A percentile compares a stretch with the other conserved stretches of the same genome.
These are phyloP conservation scores for Cystofilobasidium bisporidii DNA, from an alignment of 768 basidiomycete species.

Conservation along the genomic window DNA sequence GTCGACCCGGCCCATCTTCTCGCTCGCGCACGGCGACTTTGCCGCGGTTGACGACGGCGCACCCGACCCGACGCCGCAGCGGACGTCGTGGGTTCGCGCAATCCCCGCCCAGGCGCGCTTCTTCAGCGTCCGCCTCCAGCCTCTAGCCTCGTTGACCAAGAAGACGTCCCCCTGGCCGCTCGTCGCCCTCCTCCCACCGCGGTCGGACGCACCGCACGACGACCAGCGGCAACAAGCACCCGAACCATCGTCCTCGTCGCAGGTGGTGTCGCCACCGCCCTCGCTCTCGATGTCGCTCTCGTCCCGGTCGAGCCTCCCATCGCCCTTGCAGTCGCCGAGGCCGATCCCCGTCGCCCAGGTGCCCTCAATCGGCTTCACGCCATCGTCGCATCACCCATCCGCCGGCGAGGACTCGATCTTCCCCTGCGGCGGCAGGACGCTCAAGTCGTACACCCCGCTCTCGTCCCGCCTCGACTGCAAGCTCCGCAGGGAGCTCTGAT, in stretches of 20 bases:
- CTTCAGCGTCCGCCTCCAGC: neutral
- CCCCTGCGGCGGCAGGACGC: neutral
- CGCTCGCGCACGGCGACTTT: neutral
- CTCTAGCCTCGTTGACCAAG: neutral
- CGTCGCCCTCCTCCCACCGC: neutral
- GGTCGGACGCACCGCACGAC: neutral
- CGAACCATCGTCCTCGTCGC: neutral
- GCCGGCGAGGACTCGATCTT: neutral
- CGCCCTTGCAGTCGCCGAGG: neutral
- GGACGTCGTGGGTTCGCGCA: neutral
- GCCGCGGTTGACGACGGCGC: neutral
- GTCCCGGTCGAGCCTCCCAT: neutral
- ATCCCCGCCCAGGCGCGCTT: neutral
- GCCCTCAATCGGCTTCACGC: neutral
- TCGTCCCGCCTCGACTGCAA: neutral
- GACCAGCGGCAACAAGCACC: neutral
- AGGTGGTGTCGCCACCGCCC: neutral
- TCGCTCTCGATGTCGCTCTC: neutral
- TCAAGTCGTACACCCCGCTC: neutral
- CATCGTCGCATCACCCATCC: neutral
- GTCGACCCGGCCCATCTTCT: slow-evolving; percentile 20
- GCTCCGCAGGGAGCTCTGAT: neutral
- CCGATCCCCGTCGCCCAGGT: neutral
- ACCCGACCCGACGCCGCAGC: neutral
- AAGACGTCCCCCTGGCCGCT: neutral